Conservation (phyloP, 352 stramenopile genomes). For the Ochromonadaceae sp. region DNA sequence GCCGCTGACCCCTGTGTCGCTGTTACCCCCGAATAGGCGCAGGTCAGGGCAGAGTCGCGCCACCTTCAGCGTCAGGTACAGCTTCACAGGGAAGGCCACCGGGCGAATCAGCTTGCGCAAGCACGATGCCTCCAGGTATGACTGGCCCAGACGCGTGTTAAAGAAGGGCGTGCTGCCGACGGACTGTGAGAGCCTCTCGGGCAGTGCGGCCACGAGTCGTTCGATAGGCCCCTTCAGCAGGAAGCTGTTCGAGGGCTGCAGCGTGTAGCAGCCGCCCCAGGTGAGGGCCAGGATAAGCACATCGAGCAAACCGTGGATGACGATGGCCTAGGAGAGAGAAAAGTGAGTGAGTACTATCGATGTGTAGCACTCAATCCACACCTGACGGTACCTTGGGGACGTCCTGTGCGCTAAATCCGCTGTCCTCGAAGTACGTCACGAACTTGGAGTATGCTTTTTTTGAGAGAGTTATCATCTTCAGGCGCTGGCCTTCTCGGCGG, state of each 20-base stretch:
- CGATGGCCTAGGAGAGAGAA: too few relatives aligned
- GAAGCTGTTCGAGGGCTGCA: not conserved
- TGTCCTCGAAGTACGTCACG: not conserved
- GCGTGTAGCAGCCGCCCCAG: not conserved
- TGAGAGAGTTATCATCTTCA: too few relatives aligned
- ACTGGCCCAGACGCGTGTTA: not conserved
- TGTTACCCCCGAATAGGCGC: not conserved
- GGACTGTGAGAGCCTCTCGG: not conserved
- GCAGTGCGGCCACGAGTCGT: not conserved
- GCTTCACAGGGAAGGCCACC: constrained; percentile 1
- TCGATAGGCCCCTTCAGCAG: not conserved
- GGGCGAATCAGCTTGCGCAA: constrained; percentile 7
- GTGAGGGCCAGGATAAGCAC: constrained; percentile 5
- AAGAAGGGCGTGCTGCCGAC: not conserved
- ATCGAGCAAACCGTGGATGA: constrained; percentile 4
- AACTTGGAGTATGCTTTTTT: not conserved
- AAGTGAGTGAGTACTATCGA: too few relatives aligned
- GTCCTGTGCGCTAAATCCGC: not conserved
- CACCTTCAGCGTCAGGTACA: constrained; percentile 1
- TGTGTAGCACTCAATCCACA: too few relatives aligned
- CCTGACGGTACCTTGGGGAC: too few relatives aligned
- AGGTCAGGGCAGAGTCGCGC: not conserved
- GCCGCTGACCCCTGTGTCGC: too few relatives aligned
- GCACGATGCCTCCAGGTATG: constrained; percentile 10
- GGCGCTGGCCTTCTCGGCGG: too few relatives aligned